phyloP scores from a whole-genome alignment of 768 basidiomycete species.

The Suillus variegatus region DNA sequence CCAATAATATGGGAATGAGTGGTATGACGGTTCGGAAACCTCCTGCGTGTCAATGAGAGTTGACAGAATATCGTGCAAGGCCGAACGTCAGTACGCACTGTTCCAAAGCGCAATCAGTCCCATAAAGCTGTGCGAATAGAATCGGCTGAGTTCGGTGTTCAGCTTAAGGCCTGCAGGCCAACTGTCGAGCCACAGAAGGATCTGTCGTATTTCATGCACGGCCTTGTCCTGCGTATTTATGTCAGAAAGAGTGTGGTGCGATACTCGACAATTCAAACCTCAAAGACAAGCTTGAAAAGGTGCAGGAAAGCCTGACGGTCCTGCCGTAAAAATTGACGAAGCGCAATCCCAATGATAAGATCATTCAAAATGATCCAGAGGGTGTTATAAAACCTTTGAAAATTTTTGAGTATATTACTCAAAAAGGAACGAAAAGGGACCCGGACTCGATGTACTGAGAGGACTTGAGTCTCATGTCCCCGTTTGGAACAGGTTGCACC shows the following conservation, averaged over 20 bases:
- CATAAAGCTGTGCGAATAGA: slow-evolving; percentile 76
- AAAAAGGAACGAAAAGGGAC: background rate
- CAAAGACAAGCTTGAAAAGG: slow-evolving; percentile 35
- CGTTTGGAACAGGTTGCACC: slow-evolving; percentile 35
- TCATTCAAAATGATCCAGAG: slow-evolving; percentile 94
- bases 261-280: slow-evolving; percentile 35
- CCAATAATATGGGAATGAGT: slow-evolving; percentile 32
- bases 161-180: slow-evolving; percentile 98
- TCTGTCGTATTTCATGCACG: slow-evolving; percentile 43
- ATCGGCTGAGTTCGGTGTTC: slow-evolving; percentile 88
- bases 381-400: slow-evolving; percentile 80
- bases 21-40: slow-evolving; percentile 25
- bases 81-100: slow-evolving; percentile 46
- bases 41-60: background rate
- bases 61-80: background rate
- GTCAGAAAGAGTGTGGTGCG: background rate
- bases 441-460: slow-evolving; percentile 67
- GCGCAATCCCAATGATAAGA: slow-evolving; percentile 76
- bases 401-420: background rate
- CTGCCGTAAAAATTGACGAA: slow-evolving; percentile 71
- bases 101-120: slow-evolving; percentile 70
- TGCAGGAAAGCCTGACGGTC: slow-evolving; percentile 53
- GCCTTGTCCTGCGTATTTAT: slow-evolving; percentile 17
- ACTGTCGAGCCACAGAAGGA: slow-evolving; percentile 82
- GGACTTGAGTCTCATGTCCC: slow-evolving; percentile 41